phyloP scores from a whole-genome alignment of 1,284 basidiomycete species.

The Phlebopus sp. region DNA sequence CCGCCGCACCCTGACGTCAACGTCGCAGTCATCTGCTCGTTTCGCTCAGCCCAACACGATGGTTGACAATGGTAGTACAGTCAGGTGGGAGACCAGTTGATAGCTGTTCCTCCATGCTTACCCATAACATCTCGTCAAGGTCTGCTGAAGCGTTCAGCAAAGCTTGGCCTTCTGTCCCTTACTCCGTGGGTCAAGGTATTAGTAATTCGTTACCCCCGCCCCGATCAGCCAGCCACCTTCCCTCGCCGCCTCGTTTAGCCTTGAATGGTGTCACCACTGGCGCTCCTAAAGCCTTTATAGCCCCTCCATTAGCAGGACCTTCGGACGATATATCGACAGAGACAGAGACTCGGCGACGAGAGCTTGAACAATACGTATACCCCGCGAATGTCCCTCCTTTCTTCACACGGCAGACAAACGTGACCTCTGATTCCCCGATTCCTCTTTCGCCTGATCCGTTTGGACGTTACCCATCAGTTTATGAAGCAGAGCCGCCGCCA shows the following conservation, averaged over 20 bases:
- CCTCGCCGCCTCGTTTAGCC: conserved; percentile 58
- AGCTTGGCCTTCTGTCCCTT: conserved; percentile 51
- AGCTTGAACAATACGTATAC: conserved; percentile 48
- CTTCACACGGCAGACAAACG: conserved; percentile 20
- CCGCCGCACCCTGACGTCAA: conserved; percentile 23
- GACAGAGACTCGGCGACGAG: conserved; percentile 50
- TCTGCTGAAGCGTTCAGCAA: conserved; percentile 19
- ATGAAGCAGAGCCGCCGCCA: conserved; percentile 30
- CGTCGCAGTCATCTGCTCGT: conserved; percentile 15
- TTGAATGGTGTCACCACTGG: conserved; percentile 66
- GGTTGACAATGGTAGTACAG: background rate
- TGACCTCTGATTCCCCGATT: conserved; percentile 47
- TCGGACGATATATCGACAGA: conserved; percentile 43
- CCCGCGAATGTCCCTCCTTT: conserved; percentile 36
- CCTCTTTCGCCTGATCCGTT: conserved; percentile 80
- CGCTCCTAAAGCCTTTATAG: conserved; percentile 47
- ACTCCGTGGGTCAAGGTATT: conserved; percentile 16
- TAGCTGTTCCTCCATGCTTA: conserved; percentile 1
- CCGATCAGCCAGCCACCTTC: conserved; percentile 21
- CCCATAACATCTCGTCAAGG: conserved; percentile 12
- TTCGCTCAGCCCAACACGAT: background rate
- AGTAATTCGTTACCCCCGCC: conserved; percentile 13
- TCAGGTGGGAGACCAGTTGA: conserved; percentile 18
- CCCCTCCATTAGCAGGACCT: conserved; percentile 24
- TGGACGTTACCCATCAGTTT: conserved; percentile 59